phyloP scores from a whole-genome alignment of 768 basidiomycete species.

The Tylopilus vinaceipallidus region DNA sequence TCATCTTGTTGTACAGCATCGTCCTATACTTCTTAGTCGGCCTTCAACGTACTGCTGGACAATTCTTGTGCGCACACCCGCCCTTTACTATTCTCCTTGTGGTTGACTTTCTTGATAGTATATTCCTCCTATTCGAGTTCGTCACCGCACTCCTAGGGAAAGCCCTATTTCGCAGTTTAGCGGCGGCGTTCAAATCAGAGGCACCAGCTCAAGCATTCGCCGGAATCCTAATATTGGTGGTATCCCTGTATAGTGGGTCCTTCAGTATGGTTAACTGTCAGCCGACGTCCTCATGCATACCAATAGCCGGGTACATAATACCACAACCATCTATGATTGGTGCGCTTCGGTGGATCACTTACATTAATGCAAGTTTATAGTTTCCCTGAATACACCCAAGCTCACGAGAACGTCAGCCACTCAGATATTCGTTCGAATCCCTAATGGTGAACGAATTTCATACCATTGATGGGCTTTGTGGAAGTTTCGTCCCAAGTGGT shows the following conservation, averaged over 20 bases:
- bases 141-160: constrained; percentile 64
- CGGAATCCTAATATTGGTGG: constrained; percentile 48
- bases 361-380: constrained; percentile 47
- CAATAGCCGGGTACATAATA: constrained; percentile 49
- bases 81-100: neutral
- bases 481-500: constrained; percentile 59
- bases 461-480: constrained; percentile 58
- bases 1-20: constrained; percentile 35
- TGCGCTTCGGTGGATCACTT: constrained; percentile 65
- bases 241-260: constrained; percentile 46
- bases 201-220: constrained; percentile 63
- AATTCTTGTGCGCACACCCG: constrained; percentile 61
- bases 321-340: constrained; percentile 66
- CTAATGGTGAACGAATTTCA: constrained; percentile 83
- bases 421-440: constrained; percentile 66
- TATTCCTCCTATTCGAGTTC: constrained; percentile 57
- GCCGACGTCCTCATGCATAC: neutral
- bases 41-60: constrained; percentile 50
- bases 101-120: constrained; percentile 34
- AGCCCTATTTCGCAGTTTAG: constrained; percentile 69
- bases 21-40: constrained; percentile 61
- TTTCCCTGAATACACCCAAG: constrained; percentile 30
- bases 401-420: constrained; percentile 34
- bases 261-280: neutral
- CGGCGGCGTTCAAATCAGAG: constrained; percentile 55